A percentile compares a stretch with the other conserved stretches of the same genome.
These are phyloP conservation scores for Aspergillus asperescens DNA, from an alignment of 495 filamentous ascomycete genomes.

Conservation along the genomic window DNA sequence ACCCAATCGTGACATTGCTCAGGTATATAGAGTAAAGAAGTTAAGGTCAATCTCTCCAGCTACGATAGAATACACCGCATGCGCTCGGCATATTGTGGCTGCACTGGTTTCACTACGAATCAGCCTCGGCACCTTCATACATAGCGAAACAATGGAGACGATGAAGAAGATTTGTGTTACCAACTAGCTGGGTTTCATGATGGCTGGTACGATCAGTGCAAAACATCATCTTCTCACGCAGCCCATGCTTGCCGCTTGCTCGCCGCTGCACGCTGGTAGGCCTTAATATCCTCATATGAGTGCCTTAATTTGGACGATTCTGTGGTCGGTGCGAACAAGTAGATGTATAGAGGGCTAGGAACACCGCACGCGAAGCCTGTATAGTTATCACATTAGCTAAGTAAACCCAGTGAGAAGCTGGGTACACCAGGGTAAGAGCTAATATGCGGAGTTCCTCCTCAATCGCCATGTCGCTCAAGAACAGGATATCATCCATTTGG, in stretches of 20 bases:
- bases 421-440: constrained; percentile 27
- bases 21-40: constrained; percentile 55
- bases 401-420: neutral
- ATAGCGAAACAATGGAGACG: constrained; percentile 21
- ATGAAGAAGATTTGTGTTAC: constrained; percentile 25
- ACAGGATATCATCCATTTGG: constrained; percentile 23
- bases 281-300: constrained; percentile 39
- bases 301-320: constrained; percentile 43
- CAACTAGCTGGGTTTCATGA: constrained; percentile 25
- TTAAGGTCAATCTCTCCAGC: constrained; percentile 66
- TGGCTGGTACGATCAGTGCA: constrained; percentile 28
- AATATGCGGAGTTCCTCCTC: constrained; percentile 30
- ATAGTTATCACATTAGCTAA: neutral
- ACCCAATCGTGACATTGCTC: constrained; percentile 63
- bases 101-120: constrained; percentile 53
- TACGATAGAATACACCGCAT: constrained; percentile 53
- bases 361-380: constrained; percentile 26
- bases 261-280: constrained; percentile 41
- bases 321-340: constrained; percentile 45
- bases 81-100: constrained; percentile 60
- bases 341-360: constrained; percentile 40
- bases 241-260: constrained; percentile 37
- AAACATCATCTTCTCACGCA: constrained; percentile 35
- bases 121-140: constrained; percentile 23
- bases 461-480: constrained; percentile 24